A percentile compares a stretch with the other conserved stretches of the same genome.
These are phyloP conservation scores for Staphylotrichum tortipilum DNA, from an alignment of 495 filamentous ascomycete species.

Conservation along the genomic window DNA sequence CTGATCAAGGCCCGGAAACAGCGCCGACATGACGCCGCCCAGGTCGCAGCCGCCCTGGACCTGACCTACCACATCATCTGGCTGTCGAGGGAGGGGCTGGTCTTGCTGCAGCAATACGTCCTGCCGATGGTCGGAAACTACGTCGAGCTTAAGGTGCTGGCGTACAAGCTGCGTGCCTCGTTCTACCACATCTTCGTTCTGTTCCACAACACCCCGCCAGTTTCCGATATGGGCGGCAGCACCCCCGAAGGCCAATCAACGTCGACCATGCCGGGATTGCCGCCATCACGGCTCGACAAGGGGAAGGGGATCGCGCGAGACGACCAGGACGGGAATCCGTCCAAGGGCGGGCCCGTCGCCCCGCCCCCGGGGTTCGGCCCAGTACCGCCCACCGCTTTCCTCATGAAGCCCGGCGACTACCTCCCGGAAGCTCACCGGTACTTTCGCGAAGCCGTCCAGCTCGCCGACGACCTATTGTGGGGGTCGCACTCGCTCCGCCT, in stretches of 20 bases:
- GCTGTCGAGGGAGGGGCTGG: slow-evolving; percentile 84
- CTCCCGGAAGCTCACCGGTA: slow-evolving; percentile 68
- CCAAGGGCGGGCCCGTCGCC: slow-evolving; percentile 43
- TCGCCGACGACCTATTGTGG: slow-evolving; percentile 66
- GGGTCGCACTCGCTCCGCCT: slow-evolving; percentile 86
- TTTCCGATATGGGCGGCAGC: slow-evolving; percentile 31
- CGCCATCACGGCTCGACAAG: slow-evolving; percentile 30
- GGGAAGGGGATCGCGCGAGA: slow-evolving; percentile 37
- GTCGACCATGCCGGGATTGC: slow-evolving; percentile 17
- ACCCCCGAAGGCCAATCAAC: slow-evolving; percentile 24
- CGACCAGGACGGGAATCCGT: slow-evolving; percentile 22
- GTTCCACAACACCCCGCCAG: slow-evolving; percentile 67
- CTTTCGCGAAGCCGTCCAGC: slow-evolving; percentile 68
- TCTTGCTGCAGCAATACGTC: slow-evolving; percentile 78
- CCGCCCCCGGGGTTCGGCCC: slow-evolving; percentile 41
- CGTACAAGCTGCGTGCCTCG: slow-evolving; percentile 82
- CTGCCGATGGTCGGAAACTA: slow-evolving; percentile 65
- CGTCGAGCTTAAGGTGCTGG: slow-evolving; percentile 73
- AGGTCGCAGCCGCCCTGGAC: slow-evolving; percentile 71
- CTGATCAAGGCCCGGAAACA: slow-evolving; percentile 75
- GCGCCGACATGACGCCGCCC: slow-evolving; percentile 70
- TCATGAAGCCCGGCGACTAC: slow-evolving; percentile 74
- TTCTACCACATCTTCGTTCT: slow-evolving; percentile 96
- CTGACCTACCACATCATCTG: slow-evolving; percentile 91
- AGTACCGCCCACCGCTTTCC: slow-evolving; percentile 54